Percentiles rank a stretch among this genome's conserved stretches.
phyloP scores from a whole-genome alignment of 73 alveolate genomes.

The Symbiodinium natans region DNA sequence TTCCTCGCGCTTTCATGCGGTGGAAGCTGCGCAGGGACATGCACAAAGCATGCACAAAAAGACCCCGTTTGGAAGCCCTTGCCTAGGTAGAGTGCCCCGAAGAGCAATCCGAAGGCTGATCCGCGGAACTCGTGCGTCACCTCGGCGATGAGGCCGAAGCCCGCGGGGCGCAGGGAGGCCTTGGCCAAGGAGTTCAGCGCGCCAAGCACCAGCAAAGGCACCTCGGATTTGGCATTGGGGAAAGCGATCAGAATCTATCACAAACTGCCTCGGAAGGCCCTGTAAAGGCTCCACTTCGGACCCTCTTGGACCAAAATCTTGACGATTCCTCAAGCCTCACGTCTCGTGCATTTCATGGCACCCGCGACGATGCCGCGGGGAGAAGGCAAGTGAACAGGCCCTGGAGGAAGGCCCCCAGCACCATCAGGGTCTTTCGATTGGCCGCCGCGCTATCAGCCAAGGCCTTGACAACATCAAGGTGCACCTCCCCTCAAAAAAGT shows the following conservation, averaged over 20 bases:
- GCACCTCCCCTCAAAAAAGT: no score
- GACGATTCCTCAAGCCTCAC: no score
- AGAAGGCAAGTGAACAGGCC: constrained; percentile 61
- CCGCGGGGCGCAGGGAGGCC: constrained; percentile 60
- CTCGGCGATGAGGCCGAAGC: constrained; percentile 76
- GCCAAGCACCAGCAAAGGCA: constrained; percentile 20
- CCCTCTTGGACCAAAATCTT: no score
- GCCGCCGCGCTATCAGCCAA: constrained; percentile 63
- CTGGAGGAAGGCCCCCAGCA: constrained; percentile 30
- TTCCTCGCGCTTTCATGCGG: not conserved
- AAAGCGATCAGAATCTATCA: no score
- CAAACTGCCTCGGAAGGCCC: no score
- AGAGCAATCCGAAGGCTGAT: not conserved
- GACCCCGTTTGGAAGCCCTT: no score
- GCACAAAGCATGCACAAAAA: no score
- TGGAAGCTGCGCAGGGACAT: no score
- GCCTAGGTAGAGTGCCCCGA: not conserved
- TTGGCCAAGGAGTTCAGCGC: constrained; percentile 29
- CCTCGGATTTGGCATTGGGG: no score
- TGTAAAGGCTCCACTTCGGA: no score
- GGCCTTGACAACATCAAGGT: not conserved
- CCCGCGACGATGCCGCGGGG: constrained; percentile 9
- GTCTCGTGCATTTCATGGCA: not conserved
- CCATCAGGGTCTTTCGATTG: constrained; percentile 79
- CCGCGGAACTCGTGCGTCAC: constrained; percentile 3